Evolutionary conservation across 2,329 filamentous ascomycete genomes (phyloP), one percentile per base, ranked within the genome.

Genomic region (Colletotrichum sp.): DNA sequence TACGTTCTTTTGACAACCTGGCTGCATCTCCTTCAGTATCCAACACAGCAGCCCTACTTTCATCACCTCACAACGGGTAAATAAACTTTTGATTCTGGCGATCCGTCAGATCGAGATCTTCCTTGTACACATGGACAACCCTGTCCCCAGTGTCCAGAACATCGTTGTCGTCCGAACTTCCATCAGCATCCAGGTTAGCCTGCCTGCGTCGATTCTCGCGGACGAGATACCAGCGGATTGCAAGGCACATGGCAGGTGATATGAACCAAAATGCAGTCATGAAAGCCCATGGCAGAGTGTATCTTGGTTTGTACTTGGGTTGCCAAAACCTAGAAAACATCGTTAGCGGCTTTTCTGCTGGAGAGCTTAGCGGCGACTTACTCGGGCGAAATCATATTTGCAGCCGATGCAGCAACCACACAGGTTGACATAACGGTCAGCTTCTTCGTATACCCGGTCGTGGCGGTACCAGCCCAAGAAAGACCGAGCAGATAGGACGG

Each of bases 361-460:
- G 2, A 49, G 44, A 12, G 4, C 18, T 52, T 8, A 13, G 18
- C 30, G 7, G 9, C n/a, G 21, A 76, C 80, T 76, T 72, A 81
- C 80, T 81, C 80, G 3, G 80, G 80, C 1, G 80, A 82, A 39
- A 82, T 80, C 79, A 82, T 82, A 63, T 81, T 80, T 12, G 79
- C 79, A 10, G 78, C 78, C 8, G 79, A 74, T 10, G 79, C 79
- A 10, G 79, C 78, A 16, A 80, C 76, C 34, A 80, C 68, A 24
- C 79, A 80, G 15, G 79, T 78, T 7, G 79, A 79, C 78, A 80
- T 78, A 18, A 80, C 71, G 49, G 71, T 76, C 3, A 80, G 77
- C 63, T 80, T 80, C 70, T 80, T 80, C 34, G 79, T 80, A 63
- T 80, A 79, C 24, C 79, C 79, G 12, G 71, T 76, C 5, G 79